A percentile compares a stretch with the other conserved stretches of the same genome.
phyloP scores from a whole-genome alignment of 768 basidiomycete genomes.

The Suillus plorans region DNA sequence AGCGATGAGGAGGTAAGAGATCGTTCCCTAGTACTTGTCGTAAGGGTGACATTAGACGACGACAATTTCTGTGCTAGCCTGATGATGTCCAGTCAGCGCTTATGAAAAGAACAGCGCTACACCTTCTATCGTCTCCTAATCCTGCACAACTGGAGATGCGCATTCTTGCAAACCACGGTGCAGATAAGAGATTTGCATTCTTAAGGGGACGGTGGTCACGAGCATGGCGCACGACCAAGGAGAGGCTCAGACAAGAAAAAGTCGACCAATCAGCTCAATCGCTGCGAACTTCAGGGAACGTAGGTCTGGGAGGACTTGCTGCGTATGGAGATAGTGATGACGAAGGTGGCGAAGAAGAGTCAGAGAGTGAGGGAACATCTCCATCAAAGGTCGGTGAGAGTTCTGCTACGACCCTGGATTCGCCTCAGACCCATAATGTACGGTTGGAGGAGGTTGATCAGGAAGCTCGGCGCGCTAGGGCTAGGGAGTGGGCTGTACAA shows the following conservation, averaged over 20 bases:
- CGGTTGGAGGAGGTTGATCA: conserved; percentile 32
- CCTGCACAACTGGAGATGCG: conserved; percentile 83
- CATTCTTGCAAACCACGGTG: conserved; percentile 83
- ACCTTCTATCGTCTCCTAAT: conserved; percentile 70
- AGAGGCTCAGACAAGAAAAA: conserved; percentile 35
- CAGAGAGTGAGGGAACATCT: neutral
- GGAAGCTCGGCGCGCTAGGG: conserved; percentile 53
- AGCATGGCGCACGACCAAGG: conserved; percentile 61
- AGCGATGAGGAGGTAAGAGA: conserved; percentile 66
- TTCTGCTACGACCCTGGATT: neutral
- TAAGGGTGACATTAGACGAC: neutral
- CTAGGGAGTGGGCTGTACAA: conserved; percentile 58
- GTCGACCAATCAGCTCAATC: conserved; percentile 25
- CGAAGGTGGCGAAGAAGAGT: conserved; percentile 33
- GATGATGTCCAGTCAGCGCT: conserved; percentile 58
- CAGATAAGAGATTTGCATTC: conserved; percentile 79
- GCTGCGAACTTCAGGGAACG: conserved; percentile 3
- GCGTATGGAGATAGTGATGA: conserved; percentile 63
- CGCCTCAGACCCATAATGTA: neutral
- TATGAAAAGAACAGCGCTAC: conserved; percentile 73
- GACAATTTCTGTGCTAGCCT: conserved; percentile 40
- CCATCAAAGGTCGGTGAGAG: neutral
- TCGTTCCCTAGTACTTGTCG: neutral
- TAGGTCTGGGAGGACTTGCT: conserved; percentile 51
- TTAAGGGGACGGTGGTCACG: conserved; percentile 72